Conservation (phyloP, 306 rosid genomes). For the Fragaria iinumae region DNA sequence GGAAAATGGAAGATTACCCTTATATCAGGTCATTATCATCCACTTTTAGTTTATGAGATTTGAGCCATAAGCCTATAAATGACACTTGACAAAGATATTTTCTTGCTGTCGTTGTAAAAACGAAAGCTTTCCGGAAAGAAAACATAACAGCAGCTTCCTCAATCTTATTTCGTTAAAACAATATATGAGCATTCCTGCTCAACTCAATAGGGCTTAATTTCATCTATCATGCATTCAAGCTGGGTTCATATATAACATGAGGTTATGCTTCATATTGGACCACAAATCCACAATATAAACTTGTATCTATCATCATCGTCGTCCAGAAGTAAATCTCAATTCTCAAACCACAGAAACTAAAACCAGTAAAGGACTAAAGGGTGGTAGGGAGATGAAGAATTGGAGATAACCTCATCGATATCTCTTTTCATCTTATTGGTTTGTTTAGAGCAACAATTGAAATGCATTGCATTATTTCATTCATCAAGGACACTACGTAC, state of each 20-base stretch:
- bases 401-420: background rate
- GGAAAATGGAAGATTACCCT: background rate
- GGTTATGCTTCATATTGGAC: slow-evolving; percentile 1
- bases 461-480: background rate
- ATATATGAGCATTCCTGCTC: too few relatives aligned
- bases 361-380: background rate
- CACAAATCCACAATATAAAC: background rate
- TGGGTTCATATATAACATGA: background rate
- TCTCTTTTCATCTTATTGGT: background rate
- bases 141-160: too few relatives aligned
- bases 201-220: background rate
- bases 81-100: background rate
- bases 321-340: background rate
- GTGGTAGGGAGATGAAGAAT: background rate
- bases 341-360: background rate
- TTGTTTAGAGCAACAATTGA: background rate
- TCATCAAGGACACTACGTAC: too few relatives aligned
- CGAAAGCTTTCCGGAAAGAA: background rate
- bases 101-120: background rate
- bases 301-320: background rate
- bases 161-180: too few relatives aligned
- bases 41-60: background rate
- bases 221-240: background rate
- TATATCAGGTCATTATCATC: slow-evolving; percentile 19
- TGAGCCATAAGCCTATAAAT: background rate